These are phyloP conservation scores for Metarhizium anisopliae DNA, from an alignment of 2,329 filamentous ascomycete species.

Conservation along the genomic window DNA sequence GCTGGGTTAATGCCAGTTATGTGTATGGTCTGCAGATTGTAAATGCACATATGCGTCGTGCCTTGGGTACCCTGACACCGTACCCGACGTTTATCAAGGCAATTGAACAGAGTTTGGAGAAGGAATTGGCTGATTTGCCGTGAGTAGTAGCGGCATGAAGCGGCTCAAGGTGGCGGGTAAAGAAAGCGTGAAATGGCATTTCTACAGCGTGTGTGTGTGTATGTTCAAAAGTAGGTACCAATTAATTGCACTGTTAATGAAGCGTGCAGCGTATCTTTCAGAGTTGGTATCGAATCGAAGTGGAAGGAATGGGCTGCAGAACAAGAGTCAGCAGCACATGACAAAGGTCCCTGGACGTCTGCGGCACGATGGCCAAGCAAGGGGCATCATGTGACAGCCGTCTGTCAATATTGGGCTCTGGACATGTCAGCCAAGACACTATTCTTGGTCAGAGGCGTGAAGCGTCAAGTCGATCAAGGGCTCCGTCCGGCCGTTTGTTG, in stretches of 20 bases:
- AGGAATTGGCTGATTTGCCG: slow-evolving; percentile 37
- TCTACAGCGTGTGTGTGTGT: neutral
- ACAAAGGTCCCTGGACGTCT: neutral
- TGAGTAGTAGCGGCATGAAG: neutral
- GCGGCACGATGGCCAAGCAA: neutral
- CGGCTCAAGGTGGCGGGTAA: neutral
- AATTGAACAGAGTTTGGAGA: slow-evolving; percentile 44
- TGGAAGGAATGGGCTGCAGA: neutral
- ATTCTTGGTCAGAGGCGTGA: too few species aligned
- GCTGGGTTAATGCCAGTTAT: slow-evolving; percentile 98
- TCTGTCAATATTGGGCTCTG: neutral
- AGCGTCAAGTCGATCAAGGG: too few species aligned
- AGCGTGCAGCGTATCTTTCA: neutral
- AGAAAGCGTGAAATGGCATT: neutral
- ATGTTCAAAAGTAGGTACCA: neutral
- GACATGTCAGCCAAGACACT: neutral
- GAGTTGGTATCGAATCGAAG: neutral
- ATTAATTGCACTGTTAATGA: neutral
- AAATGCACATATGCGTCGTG: slow-evolving; percentile 80
- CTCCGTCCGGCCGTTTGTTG: too few species aligned
- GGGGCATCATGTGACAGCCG: neutral
- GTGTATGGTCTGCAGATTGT: slow-evolving; percentile 86
- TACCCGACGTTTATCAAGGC: slow-evolving; percentile 77
- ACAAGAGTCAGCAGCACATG: neutral
- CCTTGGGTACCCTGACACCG: slow-evolving; percentile 77